Base-by-base conservation (phyloP, 768 basidiomycete genomes). In the Coprinopsis sp. region DNA sequence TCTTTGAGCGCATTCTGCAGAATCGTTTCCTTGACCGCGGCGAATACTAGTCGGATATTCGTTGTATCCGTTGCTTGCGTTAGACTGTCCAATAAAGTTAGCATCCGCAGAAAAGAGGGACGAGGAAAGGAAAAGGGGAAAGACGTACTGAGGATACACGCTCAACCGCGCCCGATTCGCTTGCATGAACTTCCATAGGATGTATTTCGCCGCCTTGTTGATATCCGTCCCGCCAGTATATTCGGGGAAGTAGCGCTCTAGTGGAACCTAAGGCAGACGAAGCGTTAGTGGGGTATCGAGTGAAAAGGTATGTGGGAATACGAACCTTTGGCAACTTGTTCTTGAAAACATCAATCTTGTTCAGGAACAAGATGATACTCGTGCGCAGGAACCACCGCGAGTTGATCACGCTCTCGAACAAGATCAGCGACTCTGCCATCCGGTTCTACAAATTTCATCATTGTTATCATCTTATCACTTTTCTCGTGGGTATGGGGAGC, bases 181-280 rank as follows among this genome's bases (percentile, higher is more conserved):
- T 64, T 95, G 90, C 76, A 92, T 93, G 57, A 95, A 97, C 57
- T 87, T 71, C 93, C 91, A 96, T 29, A 97, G 70, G 44, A 97
- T 92, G 53, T 91, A 95, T 56, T 93, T 92, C 0, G 92, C 91
- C 2, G 91, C 91, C 64, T 94, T 94, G 69, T 91, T 93, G 63
- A 94, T 88, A 57, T 94, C 89, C 3, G 82, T 64, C 3, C 91
- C 91, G 25, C 90, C 90, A 1, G 87, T 87, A 63, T 94, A 94
- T 58, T 93, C 91, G 3, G 89, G 81, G 63, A 92, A 93, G 61
- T 85, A 86, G 33, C 71, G 69, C 51, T 87, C 84, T n/a, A 91
- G 64, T 3, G 86, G 85, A 0, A 86, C 78, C 82, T 84, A 55
- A 14, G 12, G 24, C 19, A 16, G n/a, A 31, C 16, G 28, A 42